Conservation (phyloP, 768 basidiomycete genomes). For the Rickenella mellea region DNA sequence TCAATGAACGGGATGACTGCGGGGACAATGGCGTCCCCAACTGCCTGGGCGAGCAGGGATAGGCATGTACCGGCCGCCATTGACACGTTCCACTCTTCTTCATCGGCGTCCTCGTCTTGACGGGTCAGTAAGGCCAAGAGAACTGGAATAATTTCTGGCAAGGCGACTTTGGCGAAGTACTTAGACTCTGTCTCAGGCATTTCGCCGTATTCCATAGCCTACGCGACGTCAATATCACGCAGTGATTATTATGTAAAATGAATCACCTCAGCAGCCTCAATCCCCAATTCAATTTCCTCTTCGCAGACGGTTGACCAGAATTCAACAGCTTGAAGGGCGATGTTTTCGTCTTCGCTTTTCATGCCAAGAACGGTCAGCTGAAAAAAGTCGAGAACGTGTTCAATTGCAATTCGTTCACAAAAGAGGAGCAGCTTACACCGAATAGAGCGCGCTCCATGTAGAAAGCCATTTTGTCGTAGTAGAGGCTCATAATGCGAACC, state of each 20-base stretch:
- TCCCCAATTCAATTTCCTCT: slow-evolving; percentile 86
- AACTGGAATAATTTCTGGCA: slow-evolving; percentile 92
- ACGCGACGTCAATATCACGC: slow-evolving; percentile 3
- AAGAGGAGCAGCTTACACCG: slow-evolving; percentile 52
- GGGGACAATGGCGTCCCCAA: slow-evolving; percentile 83
- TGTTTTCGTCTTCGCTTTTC: slow-evolving; percentile 85
- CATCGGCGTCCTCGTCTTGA: slow-evolving; percentile 95
- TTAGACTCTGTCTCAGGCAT: slow-evolving; percentile 76
- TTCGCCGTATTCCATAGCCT: slow-evolving; percentile 90
- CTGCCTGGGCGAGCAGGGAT: slow-evolving; percentile 79
- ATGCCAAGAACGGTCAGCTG: slow-evolving; percentile 96
- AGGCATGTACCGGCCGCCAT: slow-evolving; percentile 96
- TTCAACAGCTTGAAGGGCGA: slow-evolving; percentile 93
- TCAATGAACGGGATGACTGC: slow-evolving; percentile 98
- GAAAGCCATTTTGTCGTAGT: slow-evolving; percentile 98
- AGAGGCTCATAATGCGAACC: slow-evolving; percentile 93
- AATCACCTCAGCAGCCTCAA: slow-evolving; percentile 84
- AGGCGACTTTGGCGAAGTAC: slow-evolving; percentile 88
- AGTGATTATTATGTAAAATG: slow-evolving; percentile 1
- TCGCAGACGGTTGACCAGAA: slow-evolving; percentile 99
- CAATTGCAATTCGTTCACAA: slow-evolving; percentile 1
- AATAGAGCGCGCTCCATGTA: slow-evolving; percentile 99
- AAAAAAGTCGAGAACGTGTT: slow-evolving; percentile 9
- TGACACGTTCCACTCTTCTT: slow-evolving; percentile 97
- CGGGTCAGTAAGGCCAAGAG: slow-evolving; percentile 79